Evolutionary conservation across 352 stramenopile species (phyloP).

Genomic region (Stramenopiles sp.): DNA sequence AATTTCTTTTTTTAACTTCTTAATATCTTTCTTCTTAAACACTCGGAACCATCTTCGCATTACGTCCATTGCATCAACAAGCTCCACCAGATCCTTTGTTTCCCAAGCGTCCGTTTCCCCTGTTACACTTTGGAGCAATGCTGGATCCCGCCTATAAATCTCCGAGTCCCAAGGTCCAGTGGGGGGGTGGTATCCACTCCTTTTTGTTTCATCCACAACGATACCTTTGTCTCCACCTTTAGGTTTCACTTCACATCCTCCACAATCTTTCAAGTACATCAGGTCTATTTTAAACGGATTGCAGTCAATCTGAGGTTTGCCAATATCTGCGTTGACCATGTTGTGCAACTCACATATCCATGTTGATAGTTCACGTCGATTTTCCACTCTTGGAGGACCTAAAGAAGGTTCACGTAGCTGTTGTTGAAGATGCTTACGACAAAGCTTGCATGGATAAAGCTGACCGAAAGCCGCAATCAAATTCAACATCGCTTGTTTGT

Average conservation of each 20-base stretch:
- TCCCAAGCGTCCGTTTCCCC: background rate
- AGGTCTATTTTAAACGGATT: background rate
- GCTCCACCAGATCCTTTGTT: background rate
- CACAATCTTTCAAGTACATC: constrained; percentile 5
- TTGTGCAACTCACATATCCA: constrained; percentile 23
- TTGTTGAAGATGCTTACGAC: constrained; percentile 17
- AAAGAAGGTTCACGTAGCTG: constrained; percentile 20
- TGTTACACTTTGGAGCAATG: background rate
- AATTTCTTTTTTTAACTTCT: background rate
- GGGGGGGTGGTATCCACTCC: background rate
- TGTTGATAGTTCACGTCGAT: constrained; percentile 4
- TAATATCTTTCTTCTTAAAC: constrained; percentile 4
- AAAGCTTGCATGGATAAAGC: constrained; percentile 21
- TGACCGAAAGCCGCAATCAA: constrained; percentile 18
- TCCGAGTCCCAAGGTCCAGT: background rate
- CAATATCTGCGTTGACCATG: constrained; percentile 21
- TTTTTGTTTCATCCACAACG: background rate
- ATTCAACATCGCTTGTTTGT: constrained; percentile 17
- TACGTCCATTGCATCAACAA: background rate
- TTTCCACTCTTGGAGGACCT: constrained; percentile 10
- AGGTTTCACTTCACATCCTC: background rate
- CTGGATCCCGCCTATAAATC: background rate
- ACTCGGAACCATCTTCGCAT: background rate
- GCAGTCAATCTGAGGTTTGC: constrained; percentile 21
- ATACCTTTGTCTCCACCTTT: background rate